Percentiles rank a stretch among this genome's conserved stretches.
Evolutionary conservation across 2,329 filamentous ascomycete genomes (phyloP).

Genomic region (Exutisphaerella laricina): DNA sequence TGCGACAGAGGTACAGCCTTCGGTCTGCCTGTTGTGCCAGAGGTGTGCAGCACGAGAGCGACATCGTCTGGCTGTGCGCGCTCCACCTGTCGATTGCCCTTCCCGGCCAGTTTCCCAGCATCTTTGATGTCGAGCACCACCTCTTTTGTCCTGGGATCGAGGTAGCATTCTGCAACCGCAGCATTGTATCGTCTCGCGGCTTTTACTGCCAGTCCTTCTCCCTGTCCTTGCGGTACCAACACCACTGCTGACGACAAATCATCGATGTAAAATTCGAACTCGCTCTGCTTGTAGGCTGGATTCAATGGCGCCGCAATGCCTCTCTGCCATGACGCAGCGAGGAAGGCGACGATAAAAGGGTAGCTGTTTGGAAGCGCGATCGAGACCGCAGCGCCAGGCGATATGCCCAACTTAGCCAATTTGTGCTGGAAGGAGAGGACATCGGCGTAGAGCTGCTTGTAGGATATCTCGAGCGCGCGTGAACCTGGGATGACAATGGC

Average conservation of each 20-base stretch:
- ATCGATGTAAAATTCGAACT: slow-evolving; percentile 89
- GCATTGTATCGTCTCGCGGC: slow-evolving; percentile 74
- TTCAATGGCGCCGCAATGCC: slow-evolving; percentile 82
- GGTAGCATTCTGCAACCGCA: slow-evolving; percentile 82
- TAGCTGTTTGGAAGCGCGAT: slow-evolving; percentile 80
- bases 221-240: slow-evolving; percentile 64
- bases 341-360: slow-evolving; percentile 81
- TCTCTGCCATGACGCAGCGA: slow-evolving; percentile 79
- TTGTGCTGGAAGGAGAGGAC: slow-evolving; percentile 68
- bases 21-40: slow-evolving; percentile 76
- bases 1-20: slow-evolving; percentile 82
- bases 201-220: slow-evolving; percentile 64
- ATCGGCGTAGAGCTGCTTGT: slow-evolving; percentile 60
- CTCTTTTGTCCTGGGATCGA: slow-evolving; percentile 55
- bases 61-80: slow-evolving; percentile 66
- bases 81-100: slow-evolving; percentile 45
- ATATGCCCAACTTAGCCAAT: slow-evolving; percentile 69
- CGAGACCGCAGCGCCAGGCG: slow-evolving; percentile 65
- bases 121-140: slow-evolving; percentile 76
- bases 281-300: slow-evolving; percentile 79
- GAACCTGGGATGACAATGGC: slow-evolving; percentile 71
- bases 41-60: slow-evolving; percentile 76
- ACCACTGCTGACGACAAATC: slow-evolving; percentile 75
- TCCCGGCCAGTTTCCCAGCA: slow-evolving; percentile 57
- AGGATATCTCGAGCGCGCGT: slow-evolving; percentile 62